Evolutionary conservation across 441 rosid genomes (phyloP).

Genomic region (Croton setiger): DNA sequence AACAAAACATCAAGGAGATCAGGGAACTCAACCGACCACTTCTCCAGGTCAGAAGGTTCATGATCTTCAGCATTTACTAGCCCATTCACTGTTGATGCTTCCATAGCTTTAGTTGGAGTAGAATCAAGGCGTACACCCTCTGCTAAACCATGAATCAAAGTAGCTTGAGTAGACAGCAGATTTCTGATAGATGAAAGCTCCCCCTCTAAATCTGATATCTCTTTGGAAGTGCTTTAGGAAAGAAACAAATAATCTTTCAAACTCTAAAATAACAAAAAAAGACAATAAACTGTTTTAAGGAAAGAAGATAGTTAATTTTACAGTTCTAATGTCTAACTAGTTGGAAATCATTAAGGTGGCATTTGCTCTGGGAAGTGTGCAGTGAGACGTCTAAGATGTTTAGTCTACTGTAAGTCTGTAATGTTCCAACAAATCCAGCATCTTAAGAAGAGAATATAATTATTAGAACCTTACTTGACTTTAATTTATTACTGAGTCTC

Average conservation of each 20-base stretch:
- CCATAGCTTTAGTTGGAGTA: slow-evolving; percentile 40
- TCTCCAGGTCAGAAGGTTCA: slow-evolving; percentile 75
- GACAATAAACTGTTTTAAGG: not conserved
- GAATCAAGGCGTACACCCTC: slow-evolving; percentile 80
- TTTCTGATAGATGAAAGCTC: slow-evolving; percentile 93
- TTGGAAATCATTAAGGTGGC: not conserved
- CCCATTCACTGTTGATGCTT: slow-evolving; percentile 41
- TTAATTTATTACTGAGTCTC: not conserved
- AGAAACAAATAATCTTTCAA: slow-evolving; percentile 13
- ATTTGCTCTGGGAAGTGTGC: not conserved
- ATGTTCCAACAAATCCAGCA: not conserved
- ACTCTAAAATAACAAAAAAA: not conserved
- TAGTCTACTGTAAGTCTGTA: no score
- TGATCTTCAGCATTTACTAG: slow-evolving; percentile 39
- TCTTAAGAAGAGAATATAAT: not conserved
- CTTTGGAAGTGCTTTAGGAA: slow-evolving; percentile 81
- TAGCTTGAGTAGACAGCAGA: slow-evolving; percentile 90
- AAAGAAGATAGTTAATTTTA: not conserved
- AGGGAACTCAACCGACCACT: slow-evolving; percentile 81
- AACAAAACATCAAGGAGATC: slow-evolving; percentile 87
- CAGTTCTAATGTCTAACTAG: not conserved
- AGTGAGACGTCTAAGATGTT: not conserved
- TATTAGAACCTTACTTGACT: not conserved
- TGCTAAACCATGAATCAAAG: slow-evolving; percentile 84
- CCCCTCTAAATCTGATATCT: slow-evolving; percentile 98